Evolutionary conservation across 176 grass and related monocot genomes (phyloP), one percentile per base, ranked within the genome.

Genomic region (Musa acuminata): DNA sequence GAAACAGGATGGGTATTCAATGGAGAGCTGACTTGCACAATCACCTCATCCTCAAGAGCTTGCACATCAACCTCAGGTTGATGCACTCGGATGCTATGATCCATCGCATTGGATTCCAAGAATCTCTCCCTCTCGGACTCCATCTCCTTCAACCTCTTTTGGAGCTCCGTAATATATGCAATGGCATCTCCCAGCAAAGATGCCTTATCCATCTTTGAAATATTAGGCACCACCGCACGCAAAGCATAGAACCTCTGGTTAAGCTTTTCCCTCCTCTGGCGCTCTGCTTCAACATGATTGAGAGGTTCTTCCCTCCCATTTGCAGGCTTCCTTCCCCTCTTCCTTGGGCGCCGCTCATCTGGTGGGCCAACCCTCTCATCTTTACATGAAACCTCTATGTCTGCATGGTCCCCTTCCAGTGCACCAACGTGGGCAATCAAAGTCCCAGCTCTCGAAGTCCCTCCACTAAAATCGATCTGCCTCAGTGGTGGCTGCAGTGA

Each of bases 131-230:
- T 91, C 76, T 99, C 95, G 1, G 52, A 19, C 78, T 99, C 95
- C 90, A 99, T 91, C 24, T 99, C 95, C 74, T 90, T 93, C 53
- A 99, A 57, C 72, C 88, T 99, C 82, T 91, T 94, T 64, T 99
- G 95, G 48, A 99, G 87, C 58, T 99, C 95, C 29, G 90, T 99
- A 59, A 99, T 99, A 76, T 99, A 94, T 3, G 84, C 76, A 83
- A 94, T 91, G 2, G 95, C 86, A 22, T 99, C 90, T 0, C 90
- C 90, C 43, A 99, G 82, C 26, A 99, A 78, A 21, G 95, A 99
- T 2, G 95, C 95, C 80, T 99, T 99, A 72, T 98, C 95, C 95
- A 98, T 98, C 81, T 93, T 98, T 1, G 95, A 93, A 72, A 98
- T 98, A 78, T 99, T 99, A 1, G 95, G 95, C 17, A 99, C 95